Evolutionary conservation across 2,329 filamentous ascomycete species (phyloP), one percentile per base, ranked within the genome.

Genomic region (Talaromyces sp.): DNA sequence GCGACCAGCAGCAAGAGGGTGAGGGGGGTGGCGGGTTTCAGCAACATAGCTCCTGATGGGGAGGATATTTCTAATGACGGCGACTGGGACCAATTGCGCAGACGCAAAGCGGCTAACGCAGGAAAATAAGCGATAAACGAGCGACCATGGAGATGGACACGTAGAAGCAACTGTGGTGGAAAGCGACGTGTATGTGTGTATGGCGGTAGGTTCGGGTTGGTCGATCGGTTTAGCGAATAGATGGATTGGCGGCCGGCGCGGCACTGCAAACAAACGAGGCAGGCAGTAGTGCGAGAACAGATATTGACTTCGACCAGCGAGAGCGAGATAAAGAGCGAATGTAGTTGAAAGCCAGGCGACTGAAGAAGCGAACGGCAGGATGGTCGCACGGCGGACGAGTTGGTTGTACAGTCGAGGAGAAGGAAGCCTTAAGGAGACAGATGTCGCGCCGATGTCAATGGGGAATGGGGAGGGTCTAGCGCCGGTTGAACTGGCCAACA

Each of bases 21-120:
- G 73, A 99, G 82, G 68, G 95, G 94, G 64, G 95, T 98, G 65
- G 95, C 94, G 65, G 95, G 93, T 72, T 93, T 91, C 75, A 98
- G 82, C 87, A 96, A 91, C 80, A 79, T 87, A 80, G 72, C 72
- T 69, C 66, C 64, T 66, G 66, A 67, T 65, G 65, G 65, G 68
- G 67, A 30, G 44, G 33, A 40, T 23, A 28, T 40, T 51, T 34
- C 36, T 50, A 30, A 34, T 28, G 42, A 36, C 7, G 44, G 51
- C 14, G 42, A 18, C 36, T 27, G 8, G 30, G 10, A 18, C 52
- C 57, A 30, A 57, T 52, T 44, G 33, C 27, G 53, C 28, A 31
- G 14, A 12, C 36, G 56, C 28, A 53, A 28, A 57, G 44, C 30
- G 54, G 50, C 57, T 33, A 42, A 52, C 50, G 52, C 47, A 40